Evolutionary conservation across 805 yeast species (phyloP).

Genomic region (Saccharomyces cerevisiae): DNA sequence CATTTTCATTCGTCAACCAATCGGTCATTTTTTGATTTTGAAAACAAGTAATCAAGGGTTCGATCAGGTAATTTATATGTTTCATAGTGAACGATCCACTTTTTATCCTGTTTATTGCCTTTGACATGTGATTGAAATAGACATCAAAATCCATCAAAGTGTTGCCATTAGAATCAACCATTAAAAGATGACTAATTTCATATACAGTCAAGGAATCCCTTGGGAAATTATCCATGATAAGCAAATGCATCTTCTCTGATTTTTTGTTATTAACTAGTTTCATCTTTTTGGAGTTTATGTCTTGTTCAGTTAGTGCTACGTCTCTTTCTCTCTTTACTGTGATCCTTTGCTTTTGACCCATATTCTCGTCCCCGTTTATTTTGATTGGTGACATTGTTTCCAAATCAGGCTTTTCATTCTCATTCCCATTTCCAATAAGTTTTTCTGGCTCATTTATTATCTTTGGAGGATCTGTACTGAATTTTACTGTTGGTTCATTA

Average conservation of each 20-base stretch:
- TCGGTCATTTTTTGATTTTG: constrained; percentile 3
- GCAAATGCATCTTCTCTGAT: background rate
- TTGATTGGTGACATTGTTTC: background rate
- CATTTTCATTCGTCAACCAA: constrained; percentile 21
- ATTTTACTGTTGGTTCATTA: constrained; percentile 21
- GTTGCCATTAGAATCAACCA: background rate
- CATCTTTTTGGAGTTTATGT: background rate
- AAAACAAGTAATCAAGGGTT: constrained; percentile 11
- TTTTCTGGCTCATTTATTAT: constrained; percentile 12
- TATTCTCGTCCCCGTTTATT: background rate
- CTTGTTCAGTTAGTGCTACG: background rate
- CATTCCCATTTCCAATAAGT: background rate
- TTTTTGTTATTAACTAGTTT: background rate
- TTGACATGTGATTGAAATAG: constrained; percentile 12
- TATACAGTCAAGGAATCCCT: constrained; percentile 9
- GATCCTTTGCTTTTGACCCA: background rate
- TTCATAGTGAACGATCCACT: constrained; percentile 24
- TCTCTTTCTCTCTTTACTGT: background rate
- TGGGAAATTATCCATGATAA: constrained; percentile 3
- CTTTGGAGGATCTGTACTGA: constrained; percentile 21
- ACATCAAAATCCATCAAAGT: background rate
- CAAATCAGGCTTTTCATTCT: background rate
- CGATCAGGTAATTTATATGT: constrained; percentile 20
- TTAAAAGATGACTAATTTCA: constrained; percentile 7
- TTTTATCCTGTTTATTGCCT: constrained; percentile 18